A percentile compares a stretch with the other conserved stretches of the same genome.
phyloP scores from a whole-genome alignment of 768 basidiomycete species.

The Lanmaoa pseudosensibilis region DNA sequence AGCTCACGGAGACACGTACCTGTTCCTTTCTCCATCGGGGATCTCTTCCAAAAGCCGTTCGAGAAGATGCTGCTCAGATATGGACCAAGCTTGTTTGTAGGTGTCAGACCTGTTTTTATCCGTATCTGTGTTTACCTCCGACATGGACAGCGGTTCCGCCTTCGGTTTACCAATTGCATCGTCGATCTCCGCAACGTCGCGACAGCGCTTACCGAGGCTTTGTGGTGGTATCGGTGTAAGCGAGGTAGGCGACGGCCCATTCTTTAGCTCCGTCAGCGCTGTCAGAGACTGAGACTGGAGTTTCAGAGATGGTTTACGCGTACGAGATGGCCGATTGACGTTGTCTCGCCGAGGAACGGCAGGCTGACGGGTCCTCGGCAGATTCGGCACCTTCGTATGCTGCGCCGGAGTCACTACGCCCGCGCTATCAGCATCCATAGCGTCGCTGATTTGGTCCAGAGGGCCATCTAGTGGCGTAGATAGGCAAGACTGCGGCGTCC shows the following conservation, averaged over 20 bases:
- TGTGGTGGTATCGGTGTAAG: slow-evolving; percentile 15
- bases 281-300: slow-evolving; percentile 24
- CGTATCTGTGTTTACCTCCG: slow-evolving; percentile 21
- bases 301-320: slow-evolving; percentile 34
- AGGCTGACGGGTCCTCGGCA: neutral
- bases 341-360: slow-evolving; percentile 8
- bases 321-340: slow-evolving; percentile 19
- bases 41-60: slow-evolving; percentile 74
- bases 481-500: slow-evolving; percentile 28
- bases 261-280: slow-evolving; percentile 8
- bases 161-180: slow-evolving; percentile 15
- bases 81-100: slow-evolving; percentile 81
- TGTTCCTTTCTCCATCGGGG: slow-evolving; percentile 72
- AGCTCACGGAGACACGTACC: slow-evolving; percentile 42
- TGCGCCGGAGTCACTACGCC: neutral
- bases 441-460: slow-evolving; percentile 5
- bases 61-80: slow-evolving; percentile 73
- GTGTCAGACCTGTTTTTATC: slow-evolving; percentile 48
- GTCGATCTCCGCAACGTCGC: slow-evolving; percentile 20
- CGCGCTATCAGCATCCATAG: slow-evolving; percentile 18
- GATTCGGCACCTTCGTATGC: neutral
- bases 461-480: slow-evolving; percentile 17
- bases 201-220: slow-evolving; percentile 30
- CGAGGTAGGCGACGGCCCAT: slow-evolving; percentile 7
- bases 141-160: slow-evolving; percentile 12